These are phyloP conservation scores for Hypomyces perniciosus DNA, from an alignment of 2,329 filamentous ascomycete genomes.

Conservation along the genomic window DNA sequence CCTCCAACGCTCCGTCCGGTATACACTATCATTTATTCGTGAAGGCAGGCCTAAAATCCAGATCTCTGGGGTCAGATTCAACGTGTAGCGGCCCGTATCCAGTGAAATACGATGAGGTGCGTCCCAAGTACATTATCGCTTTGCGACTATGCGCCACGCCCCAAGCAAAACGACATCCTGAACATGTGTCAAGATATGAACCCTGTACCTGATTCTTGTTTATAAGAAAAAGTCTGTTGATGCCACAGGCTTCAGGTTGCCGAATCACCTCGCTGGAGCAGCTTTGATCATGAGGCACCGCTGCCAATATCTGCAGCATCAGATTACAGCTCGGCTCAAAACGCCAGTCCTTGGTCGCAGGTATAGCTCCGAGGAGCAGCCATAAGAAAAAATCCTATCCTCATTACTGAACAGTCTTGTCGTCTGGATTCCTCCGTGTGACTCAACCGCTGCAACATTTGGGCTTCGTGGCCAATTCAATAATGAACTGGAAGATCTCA, in stretches of 20 bases:
- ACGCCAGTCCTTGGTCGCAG: conserved; percentile 2
- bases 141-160: conserved; percentile 24
- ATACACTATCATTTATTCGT: too few species aligned
- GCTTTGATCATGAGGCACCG: conserved; percentile 25
- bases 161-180: conserved; percentile 4
- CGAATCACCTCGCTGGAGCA: conserved; percentile 28
- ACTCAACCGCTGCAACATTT: conserved; percentile 25
- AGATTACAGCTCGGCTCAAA: conserved; percentile 7
- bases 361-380: conserved; percentile 1
- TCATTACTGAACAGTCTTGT: conserved; percentile 29
- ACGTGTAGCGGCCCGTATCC: conserved; percentile 14
- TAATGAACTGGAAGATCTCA: conserved; percentile 17
- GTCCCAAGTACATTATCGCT: conserved; percentile 21
- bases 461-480: conserved; percentile 29
- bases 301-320: conserved; percentile 13
- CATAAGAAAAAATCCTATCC: conserved; percentile 17
- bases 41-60: too few species aligned
- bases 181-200: conserved; percentile 17
- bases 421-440: conserved; percentile 27
- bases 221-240: conserved; percentile 36
- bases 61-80: too few species aligned
- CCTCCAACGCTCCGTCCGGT: neutral
- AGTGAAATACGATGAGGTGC: conserved; percentile 27
- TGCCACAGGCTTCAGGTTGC: conserved; percentile 22
- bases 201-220: conserved; percentile 30